These are phyloP conservation scores for Mycena albidolilacea DNA, from an alignment of 768 basidiomycete genomes.

Conservation along the genomic window DNA sequence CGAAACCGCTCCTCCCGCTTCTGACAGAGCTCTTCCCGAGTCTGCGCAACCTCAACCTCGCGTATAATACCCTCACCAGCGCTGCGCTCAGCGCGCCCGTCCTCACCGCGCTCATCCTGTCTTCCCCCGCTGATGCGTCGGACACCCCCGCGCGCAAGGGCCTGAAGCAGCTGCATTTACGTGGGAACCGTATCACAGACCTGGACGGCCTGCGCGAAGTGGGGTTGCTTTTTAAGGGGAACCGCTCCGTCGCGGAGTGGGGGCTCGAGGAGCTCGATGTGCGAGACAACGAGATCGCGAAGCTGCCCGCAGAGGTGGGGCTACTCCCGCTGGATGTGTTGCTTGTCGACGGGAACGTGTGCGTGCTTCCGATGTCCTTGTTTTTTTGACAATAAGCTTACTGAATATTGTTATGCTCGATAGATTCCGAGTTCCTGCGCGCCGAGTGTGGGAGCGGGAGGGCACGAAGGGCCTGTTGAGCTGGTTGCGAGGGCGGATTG, in stretches of 20 bases:
- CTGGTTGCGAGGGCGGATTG: constrained; percentile 84
- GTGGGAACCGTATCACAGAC: constrained; percentile 76
- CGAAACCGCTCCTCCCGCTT: constrained; percentile 66
- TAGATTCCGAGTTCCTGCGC: constrained; percentile 86
- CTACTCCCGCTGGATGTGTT: constrained; percentile 85
- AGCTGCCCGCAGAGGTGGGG: constrained; percentile 79
- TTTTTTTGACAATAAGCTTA: background rate
- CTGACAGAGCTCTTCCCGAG: constrained; percentile 80
- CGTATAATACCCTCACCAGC: constrained; percentile 79
- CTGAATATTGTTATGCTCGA: constrained; percentile 7
- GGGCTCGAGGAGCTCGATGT: constrained; percentile 87
- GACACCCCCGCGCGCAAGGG: constrained; percentile 58
- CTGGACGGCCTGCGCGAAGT: constrained; percentile 75
- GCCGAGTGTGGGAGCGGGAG: constrained; percentile 89
- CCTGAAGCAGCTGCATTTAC: constrained; percentile 74
- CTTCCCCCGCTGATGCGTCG: constrained; percentile 28
- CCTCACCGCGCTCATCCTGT: constrained; percentile 67
- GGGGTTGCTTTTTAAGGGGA: constrained; percentile 76
- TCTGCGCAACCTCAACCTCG: constrained; percentile 77
- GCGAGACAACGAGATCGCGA: constrained; percentile 84
- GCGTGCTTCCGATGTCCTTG: constrained; percentile 54
- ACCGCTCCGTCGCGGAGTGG: constrained; percentile 76
- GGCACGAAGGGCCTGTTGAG: constrained; percentile 86
- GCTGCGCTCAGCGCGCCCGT: constrained; percentile 63
- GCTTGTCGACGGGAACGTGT: constrained; percentile 83